Base-by-base conservation (phyloP, 106 monocot genomes). In the Acorus calamus region DNA sequence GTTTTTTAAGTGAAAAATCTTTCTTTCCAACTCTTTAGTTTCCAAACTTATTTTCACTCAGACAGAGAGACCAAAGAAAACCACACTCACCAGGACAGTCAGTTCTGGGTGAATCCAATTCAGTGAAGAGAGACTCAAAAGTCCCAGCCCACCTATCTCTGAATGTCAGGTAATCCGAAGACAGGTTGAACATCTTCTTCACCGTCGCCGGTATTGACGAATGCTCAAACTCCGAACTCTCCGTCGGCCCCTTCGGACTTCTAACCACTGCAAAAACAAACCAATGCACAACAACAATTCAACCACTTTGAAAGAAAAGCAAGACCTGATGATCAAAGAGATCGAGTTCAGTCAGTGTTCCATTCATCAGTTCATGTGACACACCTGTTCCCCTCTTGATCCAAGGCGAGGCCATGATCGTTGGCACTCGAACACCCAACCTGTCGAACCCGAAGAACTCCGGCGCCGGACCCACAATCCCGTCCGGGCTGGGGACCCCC, bases 101-200 rank as follows among this genome's bases (percentile, higher is more conserved):
- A 3, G 74, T 84, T 72, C 91, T 83, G 3, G 92, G 92, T 8
- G 75, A 66, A 8, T 57, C 55, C 46, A 79, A 62, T 10, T 79
- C 81, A 0, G 50, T 14, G 8, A 81, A 46, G 50, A 87, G 47
- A 4, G 75, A 71, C 46, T 92, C 87, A 42, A 92, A 87, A 6
- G 87, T 92, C n/a, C 87, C 87, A 4, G 84, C 87, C 87, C 87
- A 92, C 13, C 87, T 81, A 68, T 92, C 87, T 63, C 87, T 87
- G 13, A 54, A 70, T 0, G 84, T 82, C 60, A 87, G 62, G 72
- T 76, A 87, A 54, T 74, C 66, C 6, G 92, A 81, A 42, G 49
- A 71, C 50, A 88, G 84, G 41, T 85, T 82, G 71, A 82, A 88
- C 11, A 88, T 53, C 73, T 84, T 88, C 77, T 87, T 87, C 42